Base-by-base conservation (phyloP, 2,329 filamentous ascomycete species). In the Bipolaris cookei region DNA sequence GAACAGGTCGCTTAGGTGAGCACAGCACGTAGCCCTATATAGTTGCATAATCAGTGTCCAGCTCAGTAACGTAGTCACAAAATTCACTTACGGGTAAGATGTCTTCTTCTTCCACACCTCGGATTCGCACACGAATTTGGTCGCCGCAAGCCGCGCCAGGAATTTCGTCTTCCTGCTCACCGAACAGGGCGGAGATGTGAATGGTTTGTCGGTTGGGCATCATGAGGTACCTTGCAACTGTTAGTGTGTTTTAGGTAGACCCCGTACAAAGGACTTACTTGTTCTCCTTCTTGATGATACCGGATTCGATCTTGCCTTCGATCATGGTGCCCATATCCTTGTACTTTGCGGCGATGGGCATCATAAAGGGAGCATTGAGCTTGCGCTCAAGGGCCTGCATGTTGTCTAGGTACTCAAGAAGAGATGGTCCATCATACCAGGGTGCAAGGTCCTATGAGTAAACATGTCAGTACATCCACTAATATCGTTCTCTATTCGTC, bases 321-420 rank as follows among this genome's bases (percentile, higher is more conserved):
- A 97, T 86, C 86, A 99, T 92, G 61, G 95, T 99, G 70, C 95
- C 95, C 84, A 99, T 89, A 76, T 99, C 96, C 69, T 90, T 87
- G 82, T 98, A 99, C 81, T 99, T 99, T 78, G 91, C 92, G 63
- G 90, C 91, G 64, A 99, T 85, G 7, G 95, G 91, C 93, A 99
- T 97, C 95, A 99, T 98, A 84, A 99, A 98, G 8, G 95, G 94
- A 1, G 95, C 95, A 69, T 97, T 97, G 69, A 97, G 80, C 83
- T 98, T 99, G 69, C 95, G 91, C 77, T 99, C 94, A 37, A 97
- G 85, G 11, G 94, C 88, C 71, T 90, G 88, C 91, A 98, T 97
- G 74, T 86, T 83, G 76, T 97, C 94, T n/a, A 99, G 87, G 78
- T 93, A 97, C 78, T 98, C 94, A 18, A 99, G 88, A 44, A 99